Conservation (phyloP, 257 asterid genomes). For the Mentha longifolia region DNA sequence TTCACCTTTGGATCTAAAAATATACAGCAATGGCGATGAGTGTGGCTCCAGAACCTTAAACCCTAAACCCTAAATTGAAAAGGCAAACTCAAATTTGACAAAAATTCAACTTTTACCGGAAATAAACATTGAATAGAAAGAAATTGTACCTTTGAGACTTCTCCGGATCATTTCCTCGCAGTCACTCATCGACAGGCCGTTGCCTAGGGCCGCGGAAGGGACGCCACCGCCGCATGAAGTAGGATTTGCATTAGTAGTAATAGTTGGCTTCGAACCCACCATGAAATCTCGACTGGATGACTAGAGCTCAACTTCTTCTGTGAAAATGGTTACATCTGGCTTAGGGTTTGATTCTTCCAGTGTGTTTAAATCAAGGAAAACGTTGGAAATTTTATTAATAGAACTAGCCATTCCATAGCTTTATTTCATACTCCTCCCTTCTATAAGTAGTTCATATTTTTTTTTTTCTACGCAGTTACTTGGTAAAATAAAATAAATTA, state of each 20-base stretch:
- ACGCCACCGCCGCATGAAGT: slow-evolving; percentile 10
- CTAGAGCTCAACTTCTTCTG: neutral
- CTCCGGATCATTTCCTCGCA: slow-evolving; percentile 66
- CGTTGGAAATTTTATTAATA: too few species aligned
- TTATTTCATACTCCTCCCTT: too few species aligned
- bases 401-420: too few species aligned
- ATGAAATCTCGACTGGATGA: slow-evolving; percentile 16
- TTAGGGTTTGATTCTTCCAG: neutral
- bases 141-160: slow-evolving; percentile 61
- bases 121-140: neutral
- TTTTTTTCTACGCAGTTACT: too few species aligned
- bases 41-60: slow-evolving; percentile 24
- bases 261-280: slow-evolving; percentile 6
- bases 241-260: neutral
- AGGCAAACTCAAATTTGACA: neutral
- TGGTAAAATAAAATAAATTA: too few species aligned
- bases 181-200: slow-evolving; percentile 57
- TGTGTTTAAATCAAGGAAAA: neutral
- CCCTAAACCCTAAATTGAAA: slow-evolving; percentile 18
- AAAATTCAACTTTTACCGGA: neutral
- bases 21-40: neutral
- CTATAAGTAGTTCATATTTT: too few species aligned
- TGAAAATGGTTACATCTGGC: neutral
- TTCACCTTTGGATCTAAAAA: slow-evolving; percentile 79
- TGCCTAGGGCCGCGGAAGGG: slow-evolving; percentile 20